Evolutionary conservation across 306 rosid species (phyloP), one percentile per base, ranked within the genome.

Genomic region (Luffa acutangula): DNA sequence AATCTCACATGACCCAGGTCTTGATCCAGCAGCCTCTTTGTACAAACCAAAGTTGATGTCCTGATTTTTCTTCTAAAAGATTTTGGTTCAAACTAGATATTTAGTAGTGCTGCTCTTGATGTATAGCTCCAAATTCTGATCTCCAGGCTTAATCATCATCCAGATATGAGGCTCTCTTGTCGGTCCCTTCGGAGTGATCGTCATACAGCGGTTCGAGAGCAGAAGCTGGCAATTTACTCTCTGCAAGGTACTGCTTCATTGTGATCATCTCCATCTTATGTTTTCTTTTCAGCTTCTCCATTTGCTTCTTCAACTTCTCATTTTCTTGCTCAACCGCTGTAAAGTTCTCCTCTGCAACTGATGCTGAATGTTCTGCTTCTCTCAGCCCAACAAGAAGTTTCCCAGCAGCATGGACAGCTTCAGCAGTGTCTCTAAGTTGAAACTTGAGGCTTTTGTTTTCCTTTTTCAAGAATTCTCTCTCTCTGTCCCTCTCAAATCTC

Each of bases 341-440:
- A 69, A 81, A 87, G 78, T 86, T 91, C 57, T 93, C 99, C 99
- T 93, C 91, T 72, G 92, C 91, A 78, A 80, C 70, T 62, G 98
- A 90, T 41, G 89, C 89, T 66, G 94, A 87, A 45, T 96, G 88
- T 77, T 93, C 99, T 43, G 99, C 94, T 87, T 96, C 97, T 87
- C 97, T 88, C 39, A 93, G 97, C 88, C 99, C 81, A 42, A 90
- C 98, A 69, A 96, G 99, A 34, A 96, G 89, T 82, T 90, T 98
- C 76, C 98, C 99, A 45, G 99, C 99, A 37, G 98, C 98, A 84
- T 96, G 99, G 75, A 96, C 99, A 65, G 98, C 99, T 86, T 93
- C 99, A 73, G 98, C 99, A 62, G 97, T 96, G 87, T 96, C 98
- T 83, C 98, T 85, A 34, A 93, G 98, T 85, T 93, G 97, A 84